Conservation (phyloP, 2,329 filamentous ascomycete genomes). For the Tolypocladium pustulatum region DNA sequence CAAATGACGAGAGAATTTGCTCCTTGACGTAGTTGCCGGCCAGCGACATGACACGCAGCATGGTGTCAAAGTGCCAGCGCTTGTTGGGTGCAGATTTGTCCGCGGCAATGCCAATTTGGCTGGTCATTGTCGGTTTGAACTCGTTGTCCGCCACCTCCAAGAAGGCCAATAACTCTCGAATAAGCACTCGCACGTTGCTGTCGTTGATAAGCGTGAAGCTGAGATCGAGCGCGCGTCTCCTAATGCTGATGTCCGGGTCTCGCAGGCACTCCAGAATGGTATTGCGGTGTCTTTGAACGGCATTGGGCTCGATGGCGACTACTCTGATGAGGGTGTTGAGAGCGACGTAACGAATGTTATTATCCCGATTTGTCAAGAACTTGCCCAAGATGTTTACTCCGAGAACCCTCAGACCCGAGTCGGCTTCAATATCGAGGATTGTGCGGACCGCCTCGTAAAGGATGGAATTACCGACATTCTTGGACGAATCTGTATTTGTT, state of each 20-base stretch:
- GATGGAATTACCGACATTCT: constrained; percentile 98
- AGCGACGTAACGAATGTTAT: constrained; percentile 97
- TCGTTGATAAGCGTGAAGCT: constrained; percentile 99
- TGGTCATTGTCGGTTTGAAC: constrained; percentile 98
- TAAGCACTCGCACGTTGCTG: constrained; percentile 84
- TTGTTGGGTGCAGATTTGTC: constrained; percentile 96
- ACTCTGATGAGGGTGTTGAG: constrained; percentile 97
- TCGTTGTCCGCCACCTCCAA: constrained; percentile 95
- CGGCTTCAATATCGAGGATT: constrained; percentile 95
- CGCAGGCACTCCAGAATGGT: constrained; percentile 93
- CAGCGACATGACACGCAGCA: constrained; percentile 84
- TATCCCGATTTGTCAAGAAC: constrained; percentile 96
- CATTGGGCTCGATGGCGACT: constrained; percentile 94
- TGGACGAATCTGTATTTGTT: constrained; percentile 94
- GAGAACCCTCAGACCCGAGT: constrained; percentile 84
- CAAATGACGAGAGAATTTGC: constrained; percentile 92
- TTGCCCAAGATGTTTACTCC: constrained; percentile 98
- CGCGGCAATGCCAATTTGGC: constrained; percentile 92
- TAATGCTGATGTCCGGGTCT: constrained; percentile 96
- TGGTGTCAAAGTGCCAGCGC: constrained; percentile 96
- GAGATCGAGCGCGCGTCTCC: constrained; percentile 86
- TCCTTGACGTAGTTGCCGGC: constrained; percentile 97
- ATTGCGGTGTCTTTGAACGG: constrained; percentile 92
- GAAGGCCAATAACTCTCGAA: constrained; percentile 88
- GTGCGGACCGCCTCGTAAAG: constrained; percentile 95